Evolutionary conservation across 768 basidiomycete genomes (phyloP), one percentile per base, ranked within the genome.

Genomic region (Agrocybe pediades): DNA sequence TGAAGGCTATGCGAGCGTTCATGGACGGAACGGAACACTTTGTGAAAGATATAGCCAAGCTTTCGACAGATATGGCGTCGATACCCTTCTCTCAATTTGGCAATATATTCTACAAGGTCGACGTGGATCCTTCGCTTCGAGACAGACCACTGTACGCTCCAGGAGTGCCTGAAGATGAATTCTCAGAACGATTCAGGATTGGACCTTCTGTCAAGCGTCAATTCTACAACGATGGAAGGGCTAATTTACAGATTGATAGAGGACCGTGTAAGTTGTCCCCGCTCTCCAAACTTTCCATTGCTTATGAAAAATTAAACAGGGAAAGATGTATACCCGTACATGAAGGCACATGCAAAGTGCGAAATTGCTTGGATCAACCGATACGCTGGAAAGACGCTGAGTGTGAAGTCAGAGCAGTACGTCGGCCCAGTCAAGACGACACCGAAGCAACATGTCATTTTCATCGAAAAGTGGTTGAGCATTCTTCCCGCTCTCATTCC

Each of bases 21-120:
- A 36, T 43, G 44, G 15, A 15, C 17, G 13, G 51, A 53, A 25
- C 9, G 33, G 39, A 36, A n/a, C 3, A 3, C 17, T 41, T 25
- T 15, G 20, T 25, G 17, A 43, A 20, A 16, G 19, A 47, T 29
- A 4, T 26, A 20, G 19, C 27, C 24, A 19, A 47, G 27, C 23
- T 23, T n/a, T 24, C 13, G 13, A 36, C 33, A 5, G 33, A 36
- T n/a, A 36, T 36, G 33, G 42, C 56, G 15, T 17, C 17, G 19
- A 45, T 46, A 3, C 46, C n/a, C 21, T 52, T 57, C 19, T 53
- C 51, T 9, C 51, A 57, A 29, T 53, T 40, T 15, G 56, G 56
- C 2, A 57, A 51, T 30, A 44, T 57, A 20, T 57, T 53, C 19
- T 57, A 48, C 30, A 53, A 53, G 39, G 51, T 45, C 23, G 56